Percentiles rank a stretch among this genome's conserved stretches.
Evolutionary conservation across 106 monocot genomes (phyloP).

Genomic region (Posidonia australis): DNA sequence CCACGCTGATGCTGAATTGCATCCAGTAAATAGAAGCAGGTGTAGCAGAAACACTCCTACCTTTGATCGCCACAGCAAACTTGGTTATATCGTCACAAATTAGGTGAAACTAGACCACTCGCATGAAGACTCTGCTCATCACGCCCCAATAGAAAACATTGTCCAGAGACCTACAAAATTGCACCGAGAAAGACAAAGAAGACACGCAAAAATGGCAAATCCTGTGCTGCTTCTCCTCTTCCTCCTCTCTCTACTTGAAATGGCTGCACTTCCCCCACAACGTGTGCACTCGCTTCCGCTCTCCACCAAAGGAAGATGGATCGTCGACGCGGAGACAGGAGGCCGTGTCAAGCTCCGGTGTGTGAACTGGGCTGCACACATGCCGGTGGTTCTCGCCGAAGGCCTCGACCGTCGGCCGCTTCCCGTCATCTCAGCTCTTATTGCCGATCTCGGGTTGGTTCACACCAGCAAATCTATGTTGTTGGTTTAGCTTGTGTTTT

Average conservation of each 20-base stretch:
- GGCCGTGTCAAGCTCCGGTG: conserved; percentile 44
- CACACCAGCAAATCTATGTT: too few relatives aligned
- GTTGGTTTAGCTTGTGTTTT: too few relatives aligned
- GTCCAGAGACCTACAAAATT: background rate
- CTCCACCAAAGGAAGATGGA: conserved; percentile 31
- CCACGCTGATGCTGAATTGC: background rate
- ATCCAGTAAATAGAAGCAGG: background rate
- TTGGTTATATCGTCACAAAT: background rate
- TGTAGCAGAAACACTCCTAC: background rate
- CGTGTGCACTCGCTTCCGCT: conserved; percentile 22
- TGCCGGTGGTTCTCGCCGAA: conserved; percentile 37
- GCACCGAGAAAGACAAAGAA: too few relatives aligned
- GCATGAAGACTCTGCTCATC: background rate
- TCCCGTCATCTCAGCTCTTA: conserved; percentile 4
- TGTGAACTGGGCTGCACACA: conserved; percentile 55
- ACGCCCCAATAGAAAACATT: background rate
- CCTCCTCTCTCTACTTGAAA: background rate
- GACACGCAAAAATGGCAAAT: background rate
- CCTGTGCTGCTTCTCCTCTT: background rate
- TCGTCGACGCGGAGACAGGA: conserved; percentile 25
- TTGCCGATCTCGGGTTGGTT: conserved; percentile 34
- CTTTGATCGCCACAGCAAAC: background rate
- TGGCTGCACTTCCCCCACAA: background rate
- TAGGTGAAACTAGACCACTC: background rate
- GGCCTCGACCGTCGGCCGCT: conserved; percentile 35